Evolutionary conservation across 495 filamentous ascomycete species (phyloP).

Genomic region (Penicillium macrosclerotiorum): DNA sequence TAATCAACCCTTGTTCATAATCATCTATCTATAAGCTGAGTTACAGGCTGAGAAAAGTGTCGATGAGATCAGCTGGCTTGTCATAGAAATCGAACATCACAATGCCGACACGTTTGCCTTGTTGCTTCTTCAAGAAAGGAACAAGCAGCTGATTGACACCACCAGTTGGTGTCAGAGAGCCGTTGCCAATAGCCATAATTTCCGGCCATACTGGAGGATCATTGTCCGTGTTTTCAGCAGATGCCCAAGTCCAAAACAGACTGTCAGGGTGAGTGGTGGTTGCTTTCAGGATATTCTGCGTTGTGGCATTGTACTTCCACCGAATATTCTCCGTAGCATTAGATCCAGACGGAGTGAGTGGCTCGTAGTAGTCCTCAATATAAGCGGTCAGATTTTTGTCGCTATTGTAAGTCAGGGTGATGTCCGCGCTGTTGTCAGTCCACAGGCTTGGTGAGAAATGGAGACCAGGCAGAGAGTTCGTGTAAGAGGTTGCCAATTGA

Average conservation of each 20-base stretch:
- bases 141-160: slow-evolving; percentile 37
- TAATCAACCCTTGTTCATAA: no score
- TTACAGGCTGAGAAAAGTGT: slow-evolving; percentile 14
- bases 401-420: slow-evolving; percentile 34
- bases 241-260: slow-evolving; percentile 52
- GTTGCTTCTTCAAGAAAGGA: slow-evolving; percentile 19
- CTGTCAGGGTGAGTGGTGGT: slow-evolving; percentile 24
- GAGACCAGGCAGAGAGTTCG: slow-evolving; percentile 31
- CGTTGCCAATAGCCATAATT: slow-evolving; percentile 50
- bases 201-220: slow-evolving; percentile 41
- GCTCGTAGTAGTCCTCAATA: slow-evolving; percentile 46
- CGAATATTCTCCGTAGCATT: slow-evolving; percentile 34
- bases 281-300: slow-evolving; percentile 30
- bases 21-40: no score
- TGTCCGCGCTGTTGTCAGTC: slow-evolving; percentile 35
- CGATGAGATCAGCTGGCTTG: slow-evolving; percentile 13
- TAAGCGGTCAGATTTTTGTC: slow-evolving; percentile 33
- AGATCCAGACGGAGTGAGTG: slow-evolving; percentile 20
- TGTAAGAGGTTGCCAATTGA: slow-evolving; percentile 27
- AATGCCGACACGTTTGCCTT: slow-evolving; percentile 31
- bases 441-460: slow-evolving; percentile 41
- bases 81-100: slow-evolving; percentile 53
- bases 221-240: slow-evolving; percentile 41
- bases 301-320: slow-evolving; percentile 42
- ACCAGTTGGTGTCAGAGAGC: slow-evolving; percentile 31